Conservation (phyloP, 306 rosid genomes). For the Pyrus bretschneideri region DNA sequence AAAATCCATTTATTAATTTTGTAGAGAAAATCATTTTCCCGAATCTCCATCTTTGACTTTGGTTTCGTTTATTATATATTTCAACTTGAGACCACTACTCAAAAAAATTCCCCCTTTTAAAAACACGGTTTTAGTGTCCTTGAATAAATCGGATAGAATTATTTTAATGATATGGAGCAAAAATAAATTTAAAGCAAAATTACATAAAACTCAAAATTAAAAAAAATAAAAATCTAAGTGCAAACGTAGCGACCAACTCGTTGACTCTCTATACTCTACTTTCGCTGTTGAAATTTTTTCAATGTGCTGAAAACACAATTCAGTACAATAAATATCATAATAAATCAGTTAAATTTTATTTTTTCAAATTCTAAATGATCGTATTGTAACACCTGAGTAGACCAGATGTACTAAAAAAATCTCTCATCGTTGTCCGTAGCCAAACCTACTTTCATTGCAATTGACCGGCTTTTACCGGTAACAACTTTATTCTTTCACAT, state of each 20-base stretch:
- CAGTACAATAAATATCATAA: fast-evolving
- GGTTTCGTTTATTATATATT: neutral
- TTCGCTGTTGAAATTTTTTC: neutral
- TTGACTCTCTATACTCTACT: neutral
- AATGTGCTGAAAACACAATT: too few relatives aligned
- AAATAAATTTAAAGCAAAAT: too few relatives aligned
- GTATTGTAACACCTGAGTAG: too few relatives aligned
- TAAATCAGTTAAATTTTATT: too few relatives aligned
- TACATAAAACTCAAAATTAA: neutral
- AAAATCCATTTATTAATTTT: neutral
- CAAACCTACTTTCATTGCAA: neutral
- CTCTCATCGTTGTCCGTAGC: neutral
- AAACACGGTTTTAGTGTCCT: too few relatives aligned
- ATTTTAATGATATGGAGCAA: too few relatives aligned
- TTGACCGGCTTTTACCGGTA: slow-evolving; percentile 14
- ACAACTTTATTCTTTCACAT: neutral
- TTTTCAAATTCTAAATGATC: too few relatives aligned
- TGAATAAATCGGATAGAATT: too few relatives aligned
- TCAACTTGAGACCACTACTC: too few relatives aligned
- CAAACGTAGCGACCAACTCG: neutral
- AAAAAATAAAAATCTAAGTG: neutral
- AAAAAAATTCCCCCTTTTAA: too few relatives aligned
- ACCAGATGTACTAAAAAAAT: too few relatives aligned
- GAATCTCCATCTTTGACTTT: neutral
- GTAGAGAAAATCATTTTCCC: neutral